A percentile compares a stretch with the other conserved stretches of the same genome.
Conservation (phyloP, 2,329 filamentous ascomycete genomes). For the Curvularia lunata region DNA sequence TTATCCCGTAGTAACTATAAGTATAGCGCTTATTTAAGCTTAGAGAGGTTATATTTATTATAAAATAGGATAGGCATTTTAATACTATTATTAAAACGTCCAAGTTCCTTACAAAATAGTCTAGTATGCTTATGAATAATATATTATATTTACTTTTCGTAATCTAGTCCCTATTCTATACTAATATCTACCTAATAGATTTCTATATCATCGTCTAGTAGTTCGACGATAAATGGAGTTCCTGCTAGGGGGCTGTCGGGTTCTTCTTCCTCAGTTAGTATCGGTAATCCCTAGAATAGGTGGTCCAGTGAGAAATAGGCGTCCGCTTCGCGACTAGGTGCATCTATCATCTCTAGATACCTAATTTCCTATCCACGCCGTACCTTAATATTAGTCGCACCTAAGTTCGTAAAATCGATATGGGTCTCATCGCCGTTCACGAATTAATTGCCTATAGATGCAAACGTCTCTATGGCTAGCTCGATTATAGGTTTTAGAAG, state of each 20-base stretch:
- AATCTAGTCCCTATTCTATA: not conserved
- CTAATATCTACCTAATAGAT: not conserved
- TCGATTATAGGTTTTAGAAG: not conserved
- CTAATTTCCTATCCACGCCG: not conserved
- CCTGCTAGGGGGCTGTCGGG: not conserved
- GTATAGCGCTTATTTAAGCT: not conserved
- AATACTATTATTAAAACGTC: not conserved
- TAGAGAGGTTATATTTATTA: not conserved
- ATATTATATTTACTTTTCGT: not conserved
- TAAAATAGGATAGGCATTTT: conserved; percentile 1
- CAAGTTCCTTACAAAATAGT: not conserved
- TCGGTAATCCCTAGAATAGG: not conserved
- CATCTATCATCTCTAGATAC: not conserved
- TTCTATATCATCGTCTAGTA: not conserved
- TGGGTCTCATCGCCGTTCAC: not conserved
- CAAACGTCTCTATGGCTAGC: not conserved
- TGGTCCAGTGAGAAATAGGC: not conserved
- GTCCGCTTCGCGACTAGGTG: not conserved
- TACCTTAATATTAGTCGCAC: not conserved
- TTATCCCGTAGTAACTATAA: not conserved
- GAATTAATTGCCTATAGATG: not conserved
- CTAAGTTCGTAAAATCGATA: not conserved
- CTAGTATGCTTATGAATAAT: not conserved
- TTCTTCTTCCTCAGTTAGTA: not conserved
- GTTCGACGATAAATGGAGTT: not conserved